Evolutionary conservation across 345 rosid genomes (phyloP), one percentile per base, ranked within the genome.

Genomic region (Triadica sebifera): DNA sequence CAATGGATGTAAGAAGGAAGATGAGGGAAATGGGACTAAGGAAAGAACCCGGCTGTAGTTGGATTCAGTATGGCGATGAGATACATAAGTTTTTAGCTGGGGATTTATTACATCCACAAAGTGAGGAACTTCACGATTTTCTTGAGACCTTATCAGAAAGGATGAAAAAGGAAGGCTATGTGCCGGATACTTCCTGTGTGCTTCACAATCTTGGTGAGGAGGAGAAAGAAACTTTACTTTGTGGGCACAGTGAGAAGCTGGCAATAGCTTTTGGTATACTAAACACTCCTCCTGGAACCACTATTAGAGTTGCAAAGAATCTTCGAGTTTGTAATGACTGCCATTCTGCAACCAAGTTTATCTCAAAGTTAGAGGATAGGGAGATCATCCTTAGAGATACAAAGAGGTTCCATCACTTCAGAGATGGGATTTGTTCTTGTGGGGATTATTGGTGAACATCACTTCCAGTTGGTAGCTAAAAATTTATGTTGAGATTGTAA

Each of bases 41-140:
- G 76, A 94, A 94, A 87, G 97, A 90, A 70, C 92, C 97, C 7
- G 98, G 97, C n/a, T 92, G 90, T 64, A 94, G 97, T 80, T 92
- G 98, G 98, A 89, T 92, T 20, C 92, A 90, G 77, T 59, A 77
- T 59, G 89, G 87, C 1, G 90, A 89, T 45, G 85, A 92, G 79
- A 93, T 92, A 74, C 98, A 94, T 77, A 90, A 84, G 74, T 92
- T 94, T 75, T 46, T 87, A 51, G 92, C 93, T n/a, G 95, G 97
- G 38, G 98, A 89, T 74, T 81, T 79, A 29, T 88, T 89, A 72
- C 98, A 92, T 80, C 86, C 84, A 1, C 93, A 94, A 81, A 94
- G 92, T 49, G 83, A 84, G 71, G 69, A 80, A 77, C 87, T 94
- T 66, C 87, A 75, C 34, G 77, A 70, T 66, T 92, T 81, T 79